Evolutionary conservation across 2,329 filamentous ascomycete species (phyloP).

Genomic region (Calonectria crousiana): DNA sequence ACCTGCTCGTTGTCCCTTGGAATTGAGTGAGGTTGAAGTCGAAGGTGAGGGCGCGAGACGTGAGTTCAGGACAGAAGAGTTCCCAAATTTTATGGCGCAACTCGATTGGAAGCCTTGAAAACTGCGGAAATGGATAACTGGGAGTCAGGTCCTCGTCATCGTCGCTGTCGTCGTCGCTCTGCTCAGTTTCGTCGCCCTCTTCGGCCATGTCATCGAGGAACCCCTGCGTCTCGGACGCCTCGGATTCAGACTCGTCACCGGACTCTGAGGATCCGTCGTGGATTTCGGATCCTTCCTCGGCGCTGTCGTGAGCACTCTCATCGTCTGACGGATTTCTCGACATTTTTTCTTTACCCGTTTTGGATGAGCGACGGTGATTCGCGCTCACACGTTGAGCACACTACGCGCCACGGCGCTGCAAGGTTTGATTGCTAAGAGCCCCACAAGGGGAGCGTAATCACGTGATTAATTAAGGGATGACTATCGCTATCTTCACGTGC

Average conservation of each 20-base stretch:
- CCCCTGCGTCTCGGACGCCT: conserved; percentile 37
- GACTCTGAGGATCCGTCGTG: background rate
- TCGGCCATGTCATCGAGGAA: conserved; percentile 42
- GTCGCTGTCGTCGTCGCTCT: conserved; percentile 22
- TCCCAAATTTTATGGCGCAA: conserved; percentile 49
- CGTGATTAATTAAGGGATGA: conserved; percentile 8
- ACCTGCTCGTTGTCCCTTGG: conserved; percentile 20
- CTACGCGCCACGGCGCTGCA: conserved; percentile 3
- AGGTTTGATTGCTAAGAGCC: background rate
- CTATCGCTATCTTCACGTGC: background rate
- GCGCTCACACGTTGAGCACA: conserved; percentile 1
- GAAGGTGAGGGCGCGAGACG: conserved; percentile 43
- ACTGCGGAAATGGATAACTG: conserved; percentile 40
- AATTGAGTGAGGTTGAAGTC: conserved; percentile 38
- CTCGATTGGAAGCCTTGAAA: conserved; percentile 46
- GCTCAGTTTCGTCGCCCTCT: conserved; percentile 38
- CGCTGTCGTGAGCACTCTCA: conserved; percentile 1
- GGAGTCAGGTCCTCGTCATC: background rate
- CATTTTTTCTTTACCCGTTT: conserved; percentile 5
- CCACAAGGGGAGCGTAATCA: conserved; percentile 16
- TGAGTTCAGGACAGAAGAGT: conserved; percentile 48
- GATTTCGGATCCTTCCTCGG: background rate
- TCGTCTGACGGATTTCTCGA: conserved; percentile 2
- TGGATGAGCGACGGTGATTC: conserved; percentile 1
- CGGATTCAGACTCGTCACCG: conserved; percentile 24